These are phyloP conservation scores for Bryoerythrophyllum caledonicum DNA, from an alignment of 225 moss, liverwort and hornwort species.

Conservation along the genomic window DNA sequence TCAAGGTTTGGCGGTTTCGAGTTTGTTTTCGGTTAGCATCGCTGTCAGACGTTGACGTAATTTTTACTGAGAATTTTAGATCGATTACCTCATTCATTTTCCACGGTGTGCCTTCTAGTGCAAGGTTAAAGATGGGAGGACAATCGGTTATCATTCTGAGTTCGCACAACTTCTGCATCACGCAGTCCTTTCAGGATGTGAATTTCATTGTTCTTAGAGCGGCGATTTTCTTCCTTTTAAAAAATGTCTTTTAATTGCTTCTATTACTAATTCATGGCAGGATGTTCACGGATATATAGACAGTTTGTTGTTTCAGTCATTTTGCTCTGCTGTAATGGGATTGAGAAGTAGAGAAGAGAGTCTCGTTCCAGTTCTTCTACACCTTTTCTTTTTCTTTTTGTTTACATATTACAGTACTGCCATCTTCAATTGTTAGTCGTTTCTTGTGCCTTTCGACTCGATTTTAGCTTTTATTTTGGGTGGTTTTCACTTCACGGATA, in stretches of 20 bases:
- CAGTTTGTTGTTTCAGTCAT: background rate
- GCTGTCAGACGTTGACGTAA: background rate
- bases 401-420: background rate
- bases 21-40: background rate
- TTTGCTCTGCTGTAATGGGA: background rate
- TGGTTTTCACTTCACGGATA: background rate
- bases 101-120: background rate
- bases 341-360: constrained; percentile 14
- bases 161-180: background rate
- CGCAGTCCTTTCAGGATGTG: background rate
- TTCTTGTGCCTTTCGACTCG: background rate
- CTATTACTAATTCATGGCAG: background rate
- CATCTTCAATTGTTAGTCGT: background rate
- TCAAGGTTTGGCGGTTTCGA: background rate
- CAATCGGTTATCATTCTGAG: background rate
- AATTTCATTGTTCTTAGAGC: background rate
- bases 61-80: background rate
- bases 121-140: background rate
- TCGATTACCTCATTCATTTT: background rate
- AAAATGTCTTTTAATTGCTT: too few relatives aligned
- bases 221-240: too few relatives aligned
- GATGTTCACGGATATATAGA: background rate
- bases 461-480: background rate
- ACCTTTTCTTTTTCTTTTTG: background rate
- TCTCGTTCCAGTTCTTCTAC: constrained; percentile 5